Conservation (phyloP, 257 asterid genomes). For the Ophiorrhiza pumila region DNA sequence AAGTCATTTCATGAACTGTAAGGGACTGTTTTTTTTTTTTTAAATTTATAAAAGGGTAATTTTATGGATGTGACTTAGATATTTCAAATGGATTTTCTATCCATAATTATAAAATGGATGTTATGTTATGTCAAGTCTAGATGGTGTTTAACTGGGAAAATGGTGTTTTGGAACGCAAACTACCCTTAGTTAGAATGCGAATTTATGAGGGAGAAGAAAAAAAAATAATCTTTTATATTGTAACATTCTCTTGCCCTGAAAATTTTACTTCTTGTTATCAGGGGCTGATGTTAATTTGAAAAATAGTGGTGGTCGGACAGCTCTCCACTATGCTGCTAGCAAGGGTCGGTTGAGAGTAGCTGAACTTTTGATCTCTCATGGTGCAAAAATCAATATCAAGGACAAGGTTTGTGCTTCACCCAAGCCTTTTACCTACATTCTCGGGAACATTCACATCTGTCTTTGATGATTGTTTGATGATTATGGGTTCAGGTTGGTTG, state of each 20-base stretch:
- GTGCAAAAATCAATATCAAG: constrained; percentile 78
- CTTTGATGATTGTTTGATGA: constrained; percentile 13
- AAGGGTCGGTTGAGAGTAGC: constrained; percentile 78
- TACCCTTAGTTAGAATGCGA: not conserved
- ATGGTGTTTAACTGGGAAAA: not conserved
- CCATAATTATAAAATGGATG: not conserved
- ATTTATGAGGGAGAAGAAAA: not conserved
- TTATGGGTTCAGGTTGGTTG: constrained; percentile 65
- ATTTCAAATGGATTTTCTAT: not conserved
- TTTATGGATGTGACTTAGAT: not conserved
- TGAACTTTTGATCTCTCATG: constrained; percentile 63
- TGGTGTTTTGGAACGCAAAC: not conserved
- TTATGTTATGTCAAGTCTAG: not conserved
- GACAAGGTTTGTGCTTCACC: constrained; percentile 63
- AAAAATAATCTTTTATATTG: not conserved
- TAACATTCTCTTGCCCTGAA: not conserved
- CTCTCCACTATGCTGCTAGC: constrained; percentile 98
- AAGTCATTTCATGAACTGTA: too few relatives aligned
- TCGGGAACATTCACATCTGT: constrained; percentile 9
- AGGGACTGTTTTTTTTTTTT: not conserved
- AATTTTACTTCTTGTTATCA: constrained; percentile 33
- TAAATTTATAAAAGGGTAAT: not conserved
- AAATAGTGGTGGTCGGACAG: constrained; percentile 85
- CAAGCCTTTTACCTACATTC: not conserved
- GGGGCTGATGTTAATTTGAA: constrained; percentile 78